Base-by-base conservation (phyloP, 495 filamentous ascomycete species). In the Acidiella bohemica region DNA sequence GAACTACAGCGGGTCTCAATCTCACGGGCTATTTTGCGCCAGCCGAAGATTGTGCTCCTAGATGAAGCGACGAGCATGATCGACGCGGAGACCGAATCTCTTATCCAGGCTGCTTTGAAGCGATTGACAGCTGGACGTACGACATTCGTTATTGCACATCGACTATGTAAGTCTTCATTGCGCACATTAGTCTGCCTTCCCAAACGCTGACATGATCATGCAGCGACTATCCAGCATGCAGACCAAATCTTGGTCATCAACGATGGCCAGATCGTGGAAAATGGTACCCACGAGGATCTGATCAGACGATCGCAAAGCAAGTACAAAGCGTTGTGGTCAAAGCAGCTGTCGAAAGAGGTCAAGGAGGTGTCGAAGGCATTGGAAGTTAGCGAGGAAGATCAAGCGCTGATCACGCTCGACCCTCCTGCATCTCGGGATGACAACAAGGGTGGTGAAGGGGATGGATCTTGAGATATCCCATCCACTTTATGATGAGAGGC, bases 1-100 rank as follows among this genome's bases (percentile, higher is more conserved):
- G 80, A 87, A 56, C 59, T 73, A 30, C 82, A 86, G 55, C 71
- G 81, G 28, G 64, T 87, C n/a, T 73, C 81, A 1, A 83, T 86
- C 58, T 81, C 82, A 14, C 69, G 80, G 35, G 60, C 60, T 6
- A 60, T 75, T 22, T 49, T 73, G 1, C 65, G 63, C 27, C 53
- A 67, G 18, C 63, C 68, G 5, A 58, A 62, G 14, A 68, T 75
- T 25, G 53, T 75, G 11, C 44, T 76, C 5, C 58, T 76, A 11
- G 70, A 76, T 46, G 72, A 76, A 42, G 67, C 70, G 2, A 73
- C 67, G 3, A 63, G 62, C 13, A 66, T 68, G 39, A 55, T 76
- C 19, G 72, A 76, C 46, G 61, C 63, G 10, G 54, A 63, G 52
- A 82, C 78, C 1, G 83, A 90, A 47, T 65, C 72, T 33, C 64